These are phyloP conservation scores for Plasmodium gonderi DNA, from an alignment of 169 alveolate species.

Conservation along the genomic window DNA sequence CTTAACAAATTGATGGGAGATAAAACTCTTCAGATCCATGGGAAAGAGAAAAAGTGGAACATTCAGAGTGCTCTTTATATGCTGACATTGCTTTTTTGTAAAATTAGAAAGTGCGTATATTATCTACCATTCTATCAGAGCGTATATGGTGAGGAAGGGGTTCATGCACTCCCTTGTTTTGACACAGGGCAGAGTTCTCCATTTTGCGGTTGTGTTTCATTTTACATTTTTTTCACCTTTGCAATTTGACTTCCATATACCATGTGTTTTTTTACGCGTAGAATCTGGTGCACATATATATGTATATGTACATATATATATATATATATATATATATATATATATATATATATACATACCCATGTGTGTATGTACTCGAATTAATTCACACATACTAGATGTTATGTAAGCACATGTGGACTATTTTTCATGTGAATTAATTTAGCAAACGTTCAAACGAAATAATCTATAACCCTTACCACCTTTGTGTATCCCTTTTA, in stretches of 20 bases:
- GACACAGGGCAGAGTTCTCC: background rate
- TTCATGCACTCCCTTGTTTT: no score
- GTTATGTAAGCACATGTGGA: no score
- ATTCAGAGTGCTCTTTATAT: background rate
- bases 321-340: background rate
- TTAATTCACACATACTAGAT: no score
- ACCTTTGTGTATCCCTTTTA: no score
- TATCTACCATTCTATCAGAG: background rate
- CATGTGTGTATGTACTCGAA: background rate
- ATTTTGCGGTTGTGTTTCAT: background rate
- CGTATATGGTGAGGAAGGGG: background rate
- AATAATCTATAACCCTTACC: no score
- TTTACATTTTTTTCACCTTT: background rate
- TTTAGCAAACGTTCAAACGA: no score
- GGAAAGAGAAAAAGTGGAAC: background rate
- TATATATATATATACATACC: background rate
- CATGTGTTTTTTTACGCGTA: background rate
- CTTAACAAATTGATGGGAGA: background rate
- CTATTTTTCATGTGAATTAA: no score
- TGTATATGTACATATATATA: background rate
- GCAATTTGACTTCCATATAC: background rate
- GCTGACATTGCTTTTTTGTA: background rate
- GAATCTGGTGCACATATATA: background rate
- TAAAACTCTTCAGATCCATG: background rate
- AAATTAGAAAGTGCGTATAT: background rate